phyloP scores from a whole-genome alignment of 257 asterid species.

The Solanum tacnaense region DNA sequence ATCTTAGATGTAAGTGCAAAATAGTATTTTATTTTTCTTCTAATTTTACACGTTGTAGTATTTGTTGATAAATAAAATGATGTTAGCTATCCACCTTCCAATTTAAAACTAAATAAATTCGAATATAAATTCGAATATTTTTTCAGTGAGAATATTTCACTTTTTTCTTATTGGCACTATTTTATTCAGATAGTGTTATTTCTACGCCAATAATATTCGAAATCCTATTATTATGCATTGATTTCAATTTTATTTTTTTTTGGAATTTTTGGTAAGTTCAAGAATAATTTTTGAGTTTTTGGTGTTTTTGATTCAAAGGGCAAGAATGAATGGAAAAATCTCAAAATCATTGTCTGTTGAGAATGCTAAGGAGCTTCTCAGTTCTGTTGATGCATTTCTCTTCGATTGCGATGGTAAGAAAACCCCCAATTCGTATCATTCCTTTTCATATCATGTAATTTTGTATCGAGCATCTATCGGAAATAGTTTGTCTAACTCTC shows the following conservation, averaged over 20 bases:
- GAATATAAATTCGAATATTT: not conserved
- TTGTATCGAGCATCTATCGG: not conserved
- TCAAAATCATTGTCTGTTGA: not conserved
- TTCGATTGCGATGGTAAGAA: conserved; percentile 82
- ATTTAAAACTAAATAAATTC: not conserved
- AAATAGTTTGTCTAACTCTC: not conserved
- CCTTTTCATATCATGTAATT: not conserved
- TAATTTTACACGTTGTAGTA: not conserved
- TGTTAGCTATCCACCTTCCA: too few species aligned
- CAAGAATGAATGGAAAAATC: not conserved
- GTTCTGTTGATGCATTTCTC: conserved; percentile 79
- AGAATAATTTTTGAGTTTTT: not conserved
- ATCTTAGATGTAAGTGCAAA: not conserved
- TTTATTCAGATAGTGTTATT: not conserved
- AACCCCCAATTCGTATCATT: not conserved
- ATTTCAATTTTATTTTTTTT: not conserved
- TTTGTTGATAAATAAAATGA: too few species aligned
- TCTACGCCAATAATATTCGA: not conserved
- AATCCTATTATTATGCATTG: not conserved
- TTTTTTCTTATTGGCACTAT: not conserved
- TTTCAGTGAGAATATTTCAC: not conserved
- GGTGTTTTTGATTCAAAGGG: not conserved
- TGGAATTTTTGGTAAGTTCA: not conserved
- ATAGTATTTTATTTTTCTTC: not conserved
- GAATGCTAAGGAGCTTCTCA: conserved; percentile 33